Percentiles rank a stretch among this genome's conserved stretches.
These are phyloP conservation scores for Paraleonurus japonicus DNA, from an alignment of 257 asterid genomes.

Conservation along the genomic window DNA sequence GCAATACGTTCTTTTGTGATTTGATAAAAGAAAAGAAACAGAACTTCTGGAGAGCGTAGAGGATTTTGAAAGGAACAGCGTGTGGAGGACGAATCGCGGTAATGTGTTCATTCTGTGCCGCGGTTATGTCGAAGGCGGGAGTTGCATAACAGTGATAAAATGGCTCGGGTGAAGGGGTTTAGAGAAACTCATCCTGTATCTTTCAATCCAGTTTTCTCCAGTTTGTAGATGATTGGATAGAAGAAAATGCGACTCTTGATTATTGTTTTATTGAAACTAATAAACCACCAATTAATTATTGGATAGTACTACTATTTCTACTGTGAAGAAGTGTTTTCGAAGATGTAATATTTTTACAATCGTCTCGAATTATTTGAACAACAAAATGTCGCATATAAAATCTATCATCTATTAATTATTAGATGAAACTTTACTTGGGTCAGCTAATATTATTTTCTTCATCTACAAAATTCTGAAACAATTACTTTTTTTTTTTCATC, in stretches of 20 bases:
- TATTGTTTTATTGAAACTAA: neutral
- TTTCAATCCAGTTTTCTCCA: neutral
- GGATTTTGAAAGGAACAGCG: constrained; percentile 34
- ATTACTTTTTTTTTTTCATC: no score
- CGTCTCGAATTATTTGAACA: no score
- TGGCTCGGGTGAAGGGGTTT: neutral
- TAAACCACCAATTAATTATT: no score
- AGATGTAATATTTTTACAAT: no score
- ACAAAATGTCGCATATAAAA: no score
- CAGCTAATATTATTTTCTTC: no score
- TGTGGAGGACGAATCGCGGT: constrained; percentile 38
- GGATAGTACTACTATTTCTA: no score
- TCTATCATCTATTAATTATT: no score
- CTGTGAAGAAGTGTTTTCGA: no score
- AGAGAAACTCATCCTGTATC: neutral
- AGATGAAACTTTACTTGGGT: no score
- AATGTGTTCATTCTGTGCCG: constrained; percentile 34
- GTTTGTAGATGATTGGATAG: neutral
- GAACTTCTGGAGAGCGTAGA: constrained; percentile 22
- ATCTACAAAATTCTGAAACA: no score
- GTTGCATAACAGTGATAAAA: neutral
- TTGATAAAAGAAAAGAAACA: constrained; percentile 28
- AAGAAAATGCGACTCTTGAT: neutral
- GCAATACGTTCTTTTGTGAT: constrained; percentile 38
- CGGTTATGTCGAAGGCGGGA: constrained; percentile 14